These are phyloP conservation scores for Bryum argenteum DNA, from an alignment of 225 moss, liverwort and hornwort genomes.

Conservation along the genomic window DNA sequence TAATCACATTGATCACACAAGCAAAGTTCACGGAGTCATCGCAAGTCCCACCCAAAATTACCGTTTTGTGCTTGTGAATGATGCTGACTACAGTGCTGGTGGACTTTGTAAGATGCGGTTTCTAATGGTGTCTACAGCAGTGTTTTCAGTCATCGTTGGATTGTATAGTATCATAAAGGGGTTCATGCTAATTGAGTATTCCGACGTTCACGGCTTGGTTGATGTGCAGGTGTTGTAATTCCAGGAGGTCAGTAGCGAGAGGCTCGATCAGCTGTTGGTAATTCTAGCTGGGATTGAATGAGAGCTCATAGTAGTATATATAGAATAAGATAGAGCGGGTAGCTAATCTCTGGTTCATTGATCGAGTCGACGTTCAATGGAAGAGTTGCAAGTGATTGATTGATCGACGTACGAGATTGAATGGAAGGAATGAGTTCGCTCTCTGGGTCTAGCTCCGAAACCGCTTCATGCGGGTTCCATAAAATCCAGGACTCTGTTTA, in stretches of 20 bases:
- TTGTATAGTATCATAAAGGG: too few species aligned
- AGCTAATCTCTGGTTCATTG: not conserved
- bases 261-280: not conserved
- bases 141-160: too few species aligned
- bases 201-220: conserved; percentile 1
- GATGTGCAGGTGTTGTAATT: conserved; percentile 45
- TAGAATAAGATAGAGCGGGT: not conserved
- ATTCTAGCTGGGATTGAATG: not conserved
- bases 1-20: too few species aligned
- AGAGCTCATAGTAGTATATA: not conserved
- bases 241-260: conserved; percentile 54
- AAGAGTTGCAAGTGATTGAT: not conserved
- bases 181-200: not conserved
- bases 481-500: not conserved
- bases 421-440: not conserved
- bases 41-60: too few species aligned
- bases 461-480: too few species aligned
- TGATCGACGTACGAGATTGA: not conserved
- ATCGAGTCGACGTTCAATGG: not conserved
- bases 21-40: too few species aligned
- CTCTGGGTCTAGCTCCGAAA: too few species aligned
- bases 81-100: too few species aligned
- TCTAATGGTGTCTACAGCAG: too few species aligned
- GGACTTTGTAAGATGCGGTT: too few species aligned
- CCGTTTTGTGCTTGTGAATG: too few species aligned